Conservation (phyloP, 257 asterid species). For the Ophiorrhiza pumila region DNA sequence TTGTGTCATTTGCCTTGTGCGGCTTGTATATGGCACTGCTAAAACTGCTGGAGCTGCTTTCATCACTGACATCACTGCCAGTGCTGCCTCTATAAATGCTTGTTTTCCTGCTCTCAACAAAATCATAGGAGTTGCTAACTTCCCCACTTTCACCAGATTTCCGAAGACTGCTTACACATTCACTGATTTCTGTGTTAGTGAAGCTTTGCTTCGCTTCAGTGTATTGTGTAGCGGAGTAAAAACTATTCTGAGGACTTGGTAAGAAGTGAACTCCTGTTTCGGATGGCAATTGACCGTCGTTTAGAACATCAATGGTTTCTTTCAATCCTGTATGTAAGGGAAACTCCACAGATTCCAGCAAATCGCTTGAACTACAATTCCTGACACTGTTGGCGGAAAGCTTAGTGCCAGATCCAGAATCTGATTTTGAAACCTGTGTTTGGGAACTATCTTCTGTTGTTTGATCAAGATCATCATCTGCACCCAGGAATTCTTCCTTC, state of each 20-base stretch:
- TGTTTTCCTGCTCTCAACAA: constrained; percentile 47
- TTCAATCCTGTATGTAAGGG: constrained; percentile 20
- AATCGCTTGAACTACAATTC: constrained; percentile 30
- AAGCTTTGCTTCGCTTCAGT: constrained; percentile 51
- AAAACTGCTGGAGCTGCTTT: constrained; percentile 59
- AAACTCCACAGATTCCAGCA: constrained; percentile 28
- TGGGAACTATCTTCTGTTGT: constrained; percentile 25
- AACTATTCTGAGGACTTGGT: constrained; percentile 43
- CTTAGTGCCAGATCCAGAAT: constrained; percentile 21
- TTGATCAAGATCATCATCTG: constrained; percentile 24
- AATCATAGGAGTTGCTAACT: constrained; percentile 39
- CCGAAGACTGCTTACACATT: constrained; percentile 33
- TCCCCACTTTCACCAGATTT: constrained; percentile 55
- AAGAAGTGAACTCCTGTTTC: constrained; percentile 28
- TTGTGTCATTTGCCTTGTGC: constrained; percentile 54
- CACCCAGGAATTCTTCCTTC: constrained; percentile 16
- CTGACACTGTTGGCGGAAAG: constrained; percentile 28
- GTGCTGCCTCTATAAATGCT: constrained; percentile 50
- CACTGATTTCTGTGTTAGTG: constrained; percentile 47
- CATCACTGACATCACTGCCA: constrained; percentile 55
- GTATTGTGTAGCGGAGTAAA: constrained; percentile 38
- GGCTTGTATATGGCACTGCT: constrained; percentile 48
- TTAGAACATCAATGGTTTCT: constrained; percentile 26
- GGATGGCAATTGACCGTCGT: constrained; percentile 31
- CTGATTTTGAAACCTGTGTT: constrained; percentile 11